Percentiles rank a stretch among this genome's conserved stretches.
Conservation (phyloP, 2,329 filamentous ascomycete genomes). For the Penicillium sp. region DNA sequence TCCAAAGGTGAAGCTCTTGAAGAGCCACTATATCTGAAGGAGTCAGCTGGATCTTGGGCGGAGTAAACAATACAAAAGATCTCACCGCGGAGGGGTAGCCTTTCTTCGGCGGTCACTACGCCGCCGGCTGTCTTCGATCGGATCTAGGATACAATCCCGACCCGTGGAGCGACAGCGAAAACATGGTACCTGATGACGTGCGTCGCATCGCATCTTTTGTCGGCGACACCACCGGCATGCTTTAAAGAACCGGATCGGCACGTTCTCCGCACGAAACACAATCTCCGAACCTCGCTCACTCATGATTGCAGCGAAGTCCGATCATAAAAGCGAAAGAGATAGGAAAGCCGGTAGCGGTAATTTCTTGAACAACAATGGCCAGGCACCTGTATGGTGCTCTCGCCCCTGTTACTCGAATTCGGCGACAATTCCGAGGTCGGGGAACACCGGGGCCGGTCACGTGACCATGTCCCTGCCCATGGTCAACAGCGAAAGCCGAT, state of each 20-base stretch:
- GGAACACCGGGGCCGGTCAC: too few species aligned
- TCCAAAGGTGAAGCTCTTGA: slow-evolving; percentile 19
- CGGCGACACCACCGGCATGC: slow-evolving; percentile 38
- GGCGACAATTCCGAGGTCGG: too few species aligned
- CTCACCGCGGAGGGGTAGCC: slow-evolving; percentile 26
- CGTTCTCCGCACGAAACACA: slow-evolving; percentile 30
- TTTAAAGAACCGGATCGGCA: slow-evolving; percentile 35
- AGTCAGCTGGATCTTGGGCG: slow-evolving; percentile 4
- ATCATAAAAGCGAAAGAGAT: neutral
- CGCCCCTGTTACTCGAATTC: too few species aligned
- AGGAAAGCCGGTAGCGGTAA: neutral
- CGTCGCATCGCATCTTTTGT: slow-evolving; percentile 40
- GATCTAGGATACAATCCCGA: slow-evolving; percentile 36
- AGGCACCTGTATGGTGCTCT: neutral
- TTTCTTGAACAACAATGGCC: neutral
- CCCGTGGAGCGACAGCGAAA: slow-evolving; percentile 35
- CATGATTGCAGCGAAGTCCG: slow-evolving; percentile 14
- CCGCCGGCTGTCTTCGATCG: slow-evolving; percentile 29
- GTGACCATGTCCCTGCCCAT: too few species aligned
- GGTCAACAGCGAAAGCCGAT: too few species aligned
- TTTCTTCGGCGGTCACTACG: slow-evolving; percentile 25
- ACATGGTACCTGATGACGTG: slow-evolving; percentile 36
- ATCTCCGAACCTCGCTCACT: slow-evolving; percentile 30
- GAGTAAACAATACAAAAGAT: neutral
- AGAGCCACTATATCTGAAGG: slow-evolving; percentile 12